Evolutionary conservation across 257 asterid genomes (phyloP), one percentile per base, ranked within the genome.

Genomic region (Solanum clarkiae): DNA sequence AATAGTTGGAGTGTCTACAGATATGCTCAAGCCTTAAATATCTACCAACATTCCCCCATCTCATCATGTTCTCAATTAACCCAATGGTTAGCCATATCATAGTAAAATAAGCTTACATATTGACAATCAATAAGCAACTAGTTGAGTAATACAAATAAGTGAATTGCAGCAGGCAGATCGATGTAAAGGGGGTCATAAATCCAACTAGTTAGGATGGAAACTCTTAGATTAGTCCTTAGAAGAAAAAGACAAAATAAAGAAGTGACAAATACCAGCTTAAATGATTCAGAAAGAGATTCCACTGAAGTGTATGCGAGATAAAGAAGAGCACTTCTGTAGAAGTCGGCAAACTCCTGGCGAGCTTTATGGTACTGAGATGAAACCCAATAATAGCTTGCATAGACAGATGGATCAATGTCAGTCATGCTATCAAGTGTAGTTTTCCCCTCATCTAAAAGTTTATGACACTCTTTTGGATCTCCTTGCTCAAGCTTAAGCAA

Each of bases 321-420:
- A 72, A 97, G 98, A 71, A 97, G 98, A 80, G 98, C 99, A 85
- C 98, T 93, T 89, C 93, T 92, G 89, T 97, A 97, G 87, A 97
- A 97, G 85, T 95, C 99, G 2, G 99, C 97, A 88, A 97, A 97
- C 85, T 97, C 99, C 87, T 93, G 98, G 26, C 89, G 91, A 80
- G 94, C 86, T 87, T 97, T 97, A 84, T 94, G 93, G 88, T 91
- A 93, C 88, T 97, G 98, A 45, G 99, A 95, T 55, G 98, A 92
- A 81, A 94, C 93, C 99, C 99, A 97, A 84, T 95, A 97, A 87
- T 89, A 94, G 91, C 92, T 94, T 84, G 98, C 98, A 91, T 97
- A 94, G 68, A 95, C 99, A 29, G 99, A 90, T 44, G 99, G 99
- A 92, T 97, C 99, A 87, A 95, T 95, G 88, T 94, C 99, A 29